Base-by-base conservation (phyloP, 495 filamentous ascomycete species). In the Xylaria curta region DNA sequence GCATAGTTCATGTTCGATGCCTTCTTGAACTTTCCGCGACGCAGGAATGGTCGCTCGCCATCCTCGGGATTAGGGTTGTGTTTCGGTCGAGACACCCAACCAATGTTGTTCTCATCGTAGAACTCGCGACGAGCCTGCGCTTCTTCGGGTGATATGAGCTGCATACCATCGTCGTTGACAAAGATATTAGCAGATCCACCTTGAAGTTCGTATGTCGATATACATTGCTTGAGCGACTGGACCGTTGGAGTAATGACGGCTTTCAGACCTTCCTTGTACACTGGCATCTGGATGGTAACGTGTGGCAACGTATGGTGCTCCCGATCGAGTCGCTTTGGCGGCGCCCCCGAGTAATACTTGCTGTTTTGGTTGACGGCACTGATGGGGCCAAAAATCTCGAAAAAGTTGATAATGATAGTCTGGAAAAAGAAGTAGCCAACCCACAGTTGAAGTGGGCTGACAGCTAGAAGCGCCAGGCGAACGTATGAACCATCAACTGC, bases 1-100 rank as follows among this genome's bases (percentile, higher is more conserved):
- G 86, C 88, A 63, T 89, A 92, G 78, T 92, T 92, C 90, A 92
- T 92, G 79, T 92, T 92, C 36, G 89, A 91, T 31, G 90, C 90
- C 77, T 91, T 92, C 83, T 92, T 92, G 83, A 92, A 92, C 77
- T 91, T 91, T 58, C 90, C 90, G 8, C 86, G 81, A 13, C 90
- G 86, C 33, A 87, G 72, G 76, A 91, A 91, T 74, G 76, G 71
- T 47, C 65, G 73, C 24, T 78, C 79, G 42, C 76, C 82, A 38
- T 78, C 74, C 33, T 76, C 70, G 68, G 79, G 63, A 59, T 85
- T 86, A 13, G 86, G 84, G 68, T 89, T 87, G 76, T 92, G 89
- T 66, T 82, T 82, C 28, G 90, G 89, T 42, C 88, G 82, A 46
- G 87, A 84, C 13, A 88, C 87, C 87, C 87, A 90, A 64, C 88